phyloP scores from a whole-genome alignment of 164 flowering plant species.

The Cinnamomum micranthum region DNA sequence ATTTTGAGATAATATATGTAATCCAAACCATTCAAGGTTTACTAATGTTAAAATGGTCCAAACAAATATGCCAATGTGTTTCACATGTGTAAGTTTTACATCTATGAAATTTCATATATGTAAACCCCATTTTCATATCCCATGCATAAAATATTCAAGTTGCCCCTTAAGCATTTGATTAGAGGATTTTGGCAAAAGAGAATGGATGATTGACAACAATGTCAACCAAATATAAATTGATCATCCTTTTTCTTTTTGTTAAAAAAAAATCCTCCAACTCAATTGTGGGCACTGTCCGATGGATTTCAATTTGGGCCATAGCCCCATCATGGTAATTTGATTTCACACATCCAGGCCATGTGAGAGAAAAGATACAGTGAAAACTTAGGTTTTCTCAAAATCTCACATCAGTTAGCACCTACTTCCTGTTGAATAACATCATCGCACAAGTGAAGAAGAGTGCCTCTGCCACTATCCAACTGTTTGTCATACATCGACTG shows the following conservation, averaged over 20 bases:
- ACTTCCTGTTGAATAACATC: constrained; percentile 99
- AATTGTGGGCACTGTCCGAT: neutral
- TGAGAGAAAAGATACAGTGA: neutral
- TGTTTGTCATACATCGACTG: constrained; percentile 98
- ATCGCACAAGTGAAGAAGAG: constrained; percentile 97
- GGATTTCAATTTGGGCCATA: neutral
- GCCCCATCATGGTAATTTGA: neutral
- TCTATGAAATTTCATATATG: too few relatives aligned
- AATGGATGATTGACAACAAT: too few relatives aligned
- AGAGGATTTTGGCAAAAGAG: neutral
- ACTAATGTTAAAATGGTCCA: too few relatives aligned
- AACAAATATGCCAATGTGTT: too few relatives aligned
- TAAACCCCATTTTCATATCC: too few relatives aligned
- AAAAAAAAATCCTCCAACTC: neutral
- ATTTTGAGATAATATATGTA: too few relatives aligned
- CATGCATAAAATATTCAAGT: too few relatives aligned
- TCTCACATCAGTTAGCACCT: constrained; percentile 20
- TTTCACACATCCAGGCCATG: neutral
- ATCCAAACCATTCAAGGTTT: too few relatives aligned
- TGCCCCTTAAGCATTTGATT: too few relatives aligned
- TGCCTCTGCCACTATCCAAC: constrained; percentile 94
- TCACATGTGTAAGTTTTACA: too few relatives aligned
- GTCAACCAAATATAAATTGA: neutral
- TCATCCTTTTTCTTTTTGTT: too few relatives aligned
- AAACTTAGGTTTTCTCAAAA: neutral